Conservation (phyloP, 1,284 basidiomycete species). For the Volvariella volvacea region DNA sequence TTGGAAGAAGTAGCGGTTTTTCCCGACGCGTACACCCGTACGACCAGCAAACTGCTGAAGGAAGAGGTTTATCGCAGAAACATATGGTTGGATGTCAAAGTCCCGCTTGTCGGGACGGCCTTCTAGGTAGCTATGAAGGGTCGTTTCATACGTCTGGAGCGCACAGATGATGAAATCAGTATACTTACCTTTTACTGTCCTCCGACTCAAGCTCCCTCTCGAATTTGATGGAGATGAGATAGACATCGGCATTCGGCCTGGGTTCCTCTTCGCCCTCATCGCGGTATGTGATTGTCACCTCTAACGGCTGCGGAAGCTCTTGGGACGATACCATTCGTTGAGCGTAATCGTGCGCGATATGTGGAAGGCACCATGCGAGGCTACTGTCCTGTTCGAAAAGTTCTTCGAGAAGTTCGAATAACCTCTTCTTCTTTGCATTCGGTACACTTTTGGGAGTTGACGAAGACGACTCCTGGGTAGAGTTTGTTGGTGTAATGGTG, state of each 20-base stretch:
- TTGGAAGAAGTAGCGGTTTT: constrained; percentile 58
- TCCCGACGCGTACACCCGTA: constrained; percentile 50
- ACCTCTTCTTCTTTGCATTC: constrained; percentile 33
- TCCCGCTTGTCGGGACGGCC: constrained; percentile 34
- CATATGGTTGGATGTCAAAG: constrained; percentile 45
- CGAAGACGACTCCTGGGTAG: constrained; percentile 21
- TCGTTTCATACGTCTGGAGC: too few relatives aligned
- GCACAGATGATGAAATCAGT: too few relatives aligned
- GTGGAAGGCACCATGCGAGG: constrained; percentile 36
- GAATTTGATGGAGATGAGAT: constrained; percentile 45
- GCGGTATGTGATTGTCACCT: constrained; percentile 39
- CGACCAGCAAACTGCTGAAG: constrained; percentile 50
- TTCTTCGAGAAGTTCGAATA: constrained; percentile 55
- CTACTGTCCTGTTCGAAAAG: constrained; percentile 31
- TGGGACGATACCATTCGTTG: constrained; percentile 51
- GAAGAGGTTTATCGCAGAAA: constrained; percentile 62
- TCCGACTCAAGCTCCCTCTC: constrained; percentile 36
- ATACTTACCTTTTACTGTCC: constrained; percentile 42
- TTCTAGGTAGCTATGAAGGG: constrained; percentile 40
- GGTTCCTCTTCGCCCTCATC: constrained; percentile 49
- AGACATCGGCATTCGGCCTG: constrained; percentile 34
- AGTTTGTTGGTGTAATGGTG: constrained; percentile 39
- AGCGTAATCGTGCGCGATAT: constrained; percentile 60
- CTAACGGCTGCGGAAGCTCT: constrained; percentile 49
- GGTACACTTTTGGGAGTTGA: constrained; percentile 24